Evolutionary conservation across 176 grass and related monocot species (phyloP).

Genomic region (Zea luxurians): DNA sequence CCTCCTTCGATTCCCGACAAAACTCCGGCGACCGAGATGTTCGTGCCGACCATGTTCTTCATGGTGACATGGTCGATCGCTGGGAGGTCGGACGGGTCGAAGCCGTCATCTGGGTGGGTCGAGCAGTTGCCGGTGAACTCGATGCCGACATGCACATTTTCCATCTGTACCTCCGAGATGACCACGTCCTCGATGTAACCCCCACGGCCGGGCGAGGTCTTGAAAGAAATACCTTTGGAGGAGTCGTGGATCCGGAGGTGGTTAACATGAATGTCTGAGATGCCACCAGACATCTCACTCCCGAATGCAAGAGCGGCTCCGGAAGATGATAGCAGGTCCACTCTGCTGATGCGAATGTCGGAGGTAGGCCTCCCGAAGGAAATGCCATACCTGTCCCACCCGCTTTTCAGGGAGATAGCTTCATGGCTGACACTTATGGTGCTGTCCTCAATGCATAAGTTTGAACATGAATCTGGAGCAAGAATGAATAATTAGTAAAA

Average conservation of each 20-base stretch:
- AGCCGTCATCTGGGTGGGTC: slow-evolving; percentile 57
- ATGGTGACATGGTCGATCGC: slow-evolving; percentile 60
- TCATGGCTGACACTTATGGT: slow-evolving; percentile 67
- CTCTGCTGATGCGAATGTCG: slow-evolving; percentile 58
- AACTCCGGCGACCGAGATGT: slow-evolving; percentile 62
- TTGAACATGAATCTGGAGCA: slow-evolving; percentile 79
- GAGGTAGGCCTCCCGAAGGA: slow-evolving; percentile 61
- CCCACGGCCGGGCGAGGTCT: slow-evolving; percentile 60
- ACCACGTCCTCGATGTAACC: slow-evolving; percentile 61
- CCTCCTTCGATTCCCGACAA: slow-evolving; percentile 65
- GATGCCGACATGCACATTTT: slow-evolving; percentile 58
- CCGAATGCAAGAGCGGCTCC: slow-evolving; percentile 82
- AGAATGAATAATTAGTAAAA: slow-evolving; percentile 9
- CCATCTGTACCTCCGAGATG: slow-evolving; percentile 60
- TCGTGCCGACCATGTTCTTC: slow-evolving; percentile 67
- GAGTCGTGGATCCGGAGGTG: slow-evolving; percentile 53
- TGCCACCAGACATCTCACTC: slow-evolving; percentile 88
- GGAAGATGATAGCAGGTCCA: slow-evolving; percentile 55
- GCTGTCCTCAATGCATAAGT: slow-evolving; percentile 70
- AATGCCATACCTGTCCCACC: slow-evolving; percentile 81
- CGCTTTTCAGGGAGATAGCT: slow-evolving; percentile 81
- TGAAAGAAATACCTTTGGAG: slow-evolving; percentile 64
- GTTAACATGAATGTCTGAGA: slow-evolving; percentile 57
- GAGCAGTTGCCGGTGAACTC: slow-evolving; percentile 62
- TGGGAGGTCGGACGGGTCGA: slow-evolving; percentile 60